Conservation (phyloP, 106 monocot species). For the Agapanthus africanus region DNA sequence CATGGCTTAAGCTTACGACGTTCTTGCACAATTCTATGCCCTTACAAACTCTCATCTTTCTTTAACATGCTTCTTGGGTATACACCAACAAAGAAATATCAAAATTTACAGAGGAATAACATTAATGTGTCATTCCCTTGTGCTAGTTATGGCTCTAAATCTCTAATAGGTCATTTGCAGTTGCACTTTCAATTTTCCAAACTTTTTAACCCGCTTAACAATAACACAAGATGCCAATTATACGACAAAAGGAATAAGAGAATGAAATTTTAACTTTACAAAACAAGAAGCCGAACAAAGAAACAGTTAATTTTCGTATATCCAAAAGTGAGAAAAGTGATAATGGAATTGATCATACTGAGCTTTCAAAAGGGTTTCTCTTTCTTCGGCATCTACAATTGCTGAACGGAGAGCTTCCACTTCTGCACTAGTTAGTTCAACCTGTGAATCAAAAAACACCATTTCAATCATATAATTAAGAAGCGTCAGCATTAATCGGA, state of each 20-base stretch:
- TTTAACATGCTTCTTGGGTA: too few species aligned
- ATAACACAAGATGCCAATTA: too few species aligned
- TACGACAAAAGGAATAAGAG: not conserved
- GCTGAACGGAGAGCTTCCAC: slow-evolving; percentile 73
- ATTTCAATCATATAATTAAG: not conserved
- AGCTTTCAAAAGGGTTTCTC: slow-evolving; percentile 75
- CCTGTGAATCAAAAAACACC: slow-evolving; percentile 27
- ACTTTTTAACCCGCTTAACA: not conserved
- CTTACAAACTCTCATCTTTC: too few species aligned
- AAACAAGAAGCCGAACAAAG: not conserved
- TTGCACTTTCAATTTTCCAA: not conserved
- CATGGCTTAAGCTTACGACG: too few species aligned
- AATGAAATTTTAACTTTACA: not conserved
- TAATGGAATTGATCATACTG: slow-evolving; percentile 29
- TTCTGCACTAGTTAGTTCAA: slow-evolving; percentile 60
- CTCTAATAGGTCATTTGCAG: not conserved
- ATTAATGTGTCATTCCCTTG: not conserved
- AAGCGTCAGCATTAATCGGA: not conserved
- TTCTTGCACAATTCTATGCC: too few species aligned
- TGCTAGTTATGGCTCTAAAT: too few species aligned
- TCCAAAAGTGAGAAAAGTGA: not conserved
- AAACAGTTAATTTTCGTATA: not conserved
- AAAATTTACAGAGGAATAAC: not conserved
- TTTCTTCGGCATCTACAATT: slow-evolving; percentile 80
- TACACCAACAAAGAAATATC: not conserved